These are phyloP conservation scores for Clonostachys solani DNA, from an alignment of 2,329 filamentous ascomycete species.

Conservation along the genomic window DNA sequence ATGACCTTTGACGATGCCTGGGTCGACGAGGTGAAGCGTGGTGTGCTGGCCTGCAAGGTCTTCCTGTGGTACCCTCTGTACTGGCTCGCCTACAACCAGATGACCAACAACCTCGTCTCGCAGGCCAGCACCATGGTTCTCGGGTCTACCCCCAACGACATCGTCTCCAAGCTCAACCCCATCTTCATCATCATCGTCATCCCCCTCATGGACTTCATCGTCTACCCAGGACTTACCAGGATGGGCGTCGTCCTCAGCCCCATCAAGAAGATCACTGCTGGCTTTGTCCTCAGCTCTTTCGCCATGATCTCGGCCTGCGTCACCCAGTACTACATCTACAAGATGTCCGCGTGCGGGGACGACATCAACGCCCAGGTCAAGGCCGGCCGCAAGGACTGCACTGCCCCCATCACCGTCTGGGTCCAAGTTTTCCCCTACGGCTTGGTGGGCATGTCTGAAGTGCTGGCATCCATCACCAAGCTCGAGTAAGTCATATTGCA, in stretches of 20 bases:
- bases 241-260: slow-evolving; percentile 64
- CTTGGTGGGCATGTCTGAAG: slow-evolving; percentile 46
- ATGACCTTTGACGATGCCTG: slow-evolving; percentile 82
- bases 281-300: slow-evolving; percentile 63
- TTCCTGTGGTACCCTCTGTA: slow-evolving; percentile 67
- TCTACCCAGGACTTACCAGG: slow-evolving; percentile 68
- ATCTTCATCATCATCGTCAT: slow-evolving; percentile 74
- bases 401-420: slow-evolving; percentile 63
- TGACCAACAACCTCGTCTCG: slow-evolving; percentile 55
- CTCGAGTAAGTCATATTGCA: slow-evolving; percentile 63
- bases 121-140: slow-evolving; percentile 65
- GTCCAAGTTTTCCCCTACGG: slow-evolving; percentile 47
- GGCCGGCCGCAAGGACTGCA: slow-evolving; percentile 37
- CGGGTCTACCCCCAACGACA: slow-evolving; percentile 71
- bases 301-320: slow-evolving; percentile 57
- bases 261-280: slow-evolving; percentile 69
- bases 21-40: slow-evolving; percentile 74
- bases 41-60: slow-evolving; percentile 64
- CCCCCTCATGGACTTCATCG: slow-evolving; percentile 60
- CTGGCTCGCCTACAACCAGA: slow-evolving; percentile 55
- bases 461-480: slow-evolving; percentile 52
- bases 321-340: slow-evolving; percentile 61
- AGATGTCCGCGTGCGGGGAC: slow-evolving; percentile 48
- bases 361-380: slow-evolving; percentile 25
- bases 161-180: slow-evolving; percentile 72